Percentiles rank a stretch among this genome's conserved stretches.
phyloP scores from a whole-genome alignment of 768 basidiomycete species.

The Amanita phalloides region DNA sequence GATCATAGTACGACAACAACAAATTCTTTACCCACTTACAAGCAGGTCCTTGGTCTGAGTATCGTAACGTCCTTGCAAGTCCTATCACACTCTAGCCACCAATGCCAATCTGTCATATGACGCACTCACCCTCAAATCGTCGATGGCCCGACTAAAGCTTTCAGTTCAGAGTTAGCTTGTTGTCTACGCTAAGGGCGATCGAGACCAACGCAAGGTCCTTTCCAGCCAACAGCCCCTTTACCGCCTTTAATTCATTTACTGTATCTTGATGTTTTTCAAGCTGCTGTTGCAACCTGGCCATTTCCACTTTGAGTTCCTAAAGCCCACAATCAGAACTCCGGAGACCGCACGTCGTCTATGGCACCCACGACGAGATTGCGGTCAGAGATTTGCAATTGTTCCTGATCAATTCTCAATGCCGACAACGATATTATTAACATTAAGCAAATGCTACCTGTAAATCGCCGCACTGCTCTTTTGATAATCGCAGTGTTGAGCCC shows the following conservation, averaged over 20 bases:
- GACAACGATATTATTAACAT: not conserved
- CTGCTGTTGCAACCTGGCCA: not conserved
- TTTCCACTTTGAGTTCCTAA: not conserved
- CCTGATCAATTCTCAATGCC: conserved; percentile 6
- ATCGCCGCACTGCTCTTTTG: conserved; percentile 45
- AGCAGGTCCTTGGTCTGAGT: not conserved
- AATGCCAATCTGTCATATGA: not conserved
- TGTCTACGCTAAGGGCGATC: not conserved
- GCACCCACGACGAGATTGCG: not conserved
- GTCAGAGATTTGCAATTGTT: conserved; percentile 12
- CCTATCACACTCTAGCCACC: not conserved
- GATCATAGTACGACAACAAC: not conserved
- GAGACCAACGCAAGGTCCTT: not conserved
- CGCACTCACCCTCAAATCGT: not conserved
- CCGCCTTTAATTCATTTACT: not conserved
- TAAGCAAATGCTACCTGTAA: conserved; percentile 23
- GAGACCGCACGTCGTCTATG: not conserved
- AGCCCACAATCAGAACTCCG: not conserved
- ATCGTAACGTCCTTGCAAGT: not conserved
- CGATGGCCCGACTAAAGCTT: not conserved
- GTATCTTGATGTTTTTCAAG: not conserved
- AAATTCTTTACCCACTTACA: not conserved
- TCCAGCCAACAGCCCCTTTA: not conserved
- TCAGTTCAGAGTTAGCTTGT: not conserved
- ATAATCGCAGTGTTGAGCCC: conserved; percentile 35